Base-by-base conservation (phyloP, 2,329 filamentous ascomycete species). In the Phialocephala subalpina region DNA sequence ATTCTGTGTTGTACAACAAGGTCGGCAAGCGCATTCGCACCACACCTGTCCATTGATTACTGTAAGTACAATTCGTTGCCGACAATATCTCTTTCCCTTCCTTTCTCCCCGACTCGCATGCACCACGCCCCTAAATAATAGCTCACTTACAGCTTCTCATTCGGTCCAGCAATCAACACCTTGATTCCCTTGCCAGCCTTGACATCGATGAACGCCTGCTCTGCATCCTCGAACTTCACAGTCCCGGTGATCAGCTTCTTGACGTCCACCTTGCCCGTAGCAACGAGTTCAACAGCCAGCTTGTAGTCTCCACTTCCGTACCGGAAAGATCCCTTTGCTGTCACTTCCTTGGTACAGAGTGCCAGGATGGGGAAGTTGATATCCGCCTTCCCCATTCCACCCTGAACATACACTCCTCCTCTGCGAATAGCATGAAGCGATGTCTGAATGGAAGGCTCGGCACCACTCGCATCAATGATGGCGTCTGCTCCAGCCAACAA, bases 351-450 rank as follows among this genome's bases (percentile, higher is more conserved):
- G 59, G 90, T 85, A 78, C 94, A 97, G 76, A 97, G 84, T 5
- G 92, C 91, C 87, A 95, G 92, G 77, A 98, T 97, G 60, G 95
- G 95, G 82, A 97, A 97, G 9, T 81, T 92, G 78, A 97, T 94
- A 75, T 97, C 92, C 45, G 88, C 80, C 77, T 91, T 92, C 75
- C 95, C 95, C 93, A 97, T 97, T 63, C 94, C 94, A 66, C 90
- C 93, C 81, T 97, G 93, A 9, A 97, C 90, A 74, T 93, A 95
- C 18, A 86, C 90, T 36, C 92, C 92, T 63, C 92, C 92, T 56
- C 83, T 83, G 69, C 89, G 86, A 29, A 94, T 86, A 22, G 85
- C 85, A 79, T 94, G 90, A 73, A 95, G 85, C 38, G 86, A 87
- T 0, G 91, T 85, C 80, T 94, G 92, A 73, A 95, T 93, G 11